These are phyloP conservation scores for Chaetoscypha palmicola DNA, from an alignment of 2,329 filamentous ascomycete species.

Conservation along the genomic window DNA sequence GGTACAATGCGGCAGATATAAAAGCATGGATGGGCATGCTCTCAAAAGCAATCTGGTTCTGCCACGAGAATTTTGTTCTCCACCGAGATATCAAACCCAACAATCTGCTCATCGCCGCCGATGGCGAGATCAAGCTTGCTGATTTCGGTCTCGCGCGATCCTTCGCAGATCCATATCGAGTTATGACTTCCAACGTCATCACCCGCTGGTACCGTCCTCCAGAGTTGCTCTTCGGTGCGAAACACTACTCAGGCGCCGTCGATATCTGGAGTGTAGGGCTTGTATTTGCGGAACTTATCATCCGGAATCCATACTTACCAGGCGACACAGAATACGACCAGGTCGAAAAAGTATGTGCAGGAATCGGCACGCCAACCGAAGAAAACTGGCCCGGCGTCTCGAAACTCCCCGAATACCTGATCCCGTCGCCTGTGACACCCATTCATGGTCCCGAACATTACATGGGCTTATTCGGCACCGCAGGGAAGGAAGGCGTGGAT, in stretches of 20 bases:
- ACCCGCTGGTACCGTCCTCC: constrained; percentile 95
- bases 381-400: constrained; percentile 93
- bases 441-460: constrained; percentile 66
- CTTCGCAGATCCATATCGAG: constrained; percentile 80
- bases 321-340: constrained; percentile 83
- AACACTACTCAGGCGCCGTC: constrained; percentile 82
- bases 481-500: constrained; percentile 78
- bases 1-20: constrained; percentile 82
- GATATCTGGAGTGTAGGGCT: constrained; percentile 92
- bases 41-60: constrained; percentile 88
- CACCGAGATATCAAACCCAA: constrained; percentile 99
- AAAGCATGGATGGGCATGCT: constrained; percentile 99
- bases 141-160: constrained; percentile 92
- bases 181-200: constrained; percentile 93
- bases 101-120: constrained; percentile 88
- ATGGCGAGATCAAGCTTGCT: constrained; percentile 89
- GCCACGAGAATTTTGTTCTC: constrained; percentile 87
- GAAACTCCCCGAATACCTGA: constrained; percentile 72
- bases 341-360: constrained; percentile 74
- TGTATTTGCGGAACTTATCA: constrained; percentile 85
- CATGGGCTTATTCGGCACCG: constrained; percentile 67
- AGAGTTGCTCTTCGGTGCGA: constrained; percentile 84
- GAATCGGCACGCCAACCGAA: constrained; percentile 84
- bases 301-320: constrained; percentile 75
- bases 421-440: constrained; percentile 48